A percentile compares a stretch with the other conserved stretches of the same genome.
Evolutionary conservation across 495 filamentous ascomycete species (phyloP).

Genomic region (Sporormia fimetaria): DNA sequence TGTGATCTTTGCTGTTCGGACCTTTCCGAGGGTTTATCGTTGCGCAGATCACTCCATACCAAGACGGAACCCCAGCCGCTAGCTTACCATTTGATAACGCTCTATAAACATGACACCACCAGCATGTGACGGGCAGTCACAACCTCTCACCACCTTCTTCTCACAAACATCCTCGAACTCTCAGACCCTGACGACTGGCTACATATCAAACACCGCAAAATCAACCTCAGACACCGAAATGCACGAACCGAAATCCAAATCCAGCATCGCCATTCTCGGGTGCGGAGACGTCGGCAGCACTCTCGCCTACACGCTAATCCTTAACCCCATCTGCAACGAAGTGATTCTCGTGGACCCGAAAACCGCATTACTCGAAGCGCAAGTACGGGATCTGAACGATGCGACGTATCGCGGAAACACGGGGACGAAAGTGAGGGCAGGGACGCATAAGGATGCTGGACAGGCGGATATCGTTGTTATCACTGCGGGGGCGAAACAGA

Average conservation of each 20-base stretch:
- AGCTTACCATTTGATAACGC: too few relatives aligned
- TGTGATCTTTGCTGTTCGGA: too few relatives aligned
- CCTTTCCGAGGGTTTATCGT: too few relatives aligned
- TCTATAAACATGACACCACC: too few relatives aligned
- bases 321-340: conserved; percentile 31
- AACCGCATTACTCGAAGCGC: conserved; percentile 31
- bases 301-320: conserved; percentile 37
- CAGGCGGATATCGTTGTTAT: conserved; percentile 39
- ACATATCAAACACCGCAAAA: too few relatives aligned
- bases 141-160: not conserved
- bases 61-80: too few relatives aligned
- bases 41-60: too few relatives aligned
- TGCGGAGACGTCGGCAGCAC: conserved; percentile 38
- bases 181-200: too few relatives aligned
- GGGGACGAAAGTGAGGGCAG: conserved; percentile 30
- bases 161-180: too few relatives aligned
- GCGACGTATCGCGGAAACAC: conserved; percentile 30
- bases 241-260: conserved; percentile 8
- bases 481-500: conserved; percentile 37
- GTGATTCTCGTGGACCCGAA: conserved; percentile 39
- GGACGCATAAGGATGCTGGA: conserved; percentile 34
- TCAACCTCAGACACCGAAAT: not conserved
- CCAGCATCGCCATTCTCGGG: conserved; percentile 34
- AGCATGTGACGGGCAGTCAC: too few relatives aligned
- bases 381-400: conserved; percentile 39